Evolutionary conservation across 2,329 filamentous ascomycete species (phyloP).

Genomic region (Fusarium liriodendri): DNA sequence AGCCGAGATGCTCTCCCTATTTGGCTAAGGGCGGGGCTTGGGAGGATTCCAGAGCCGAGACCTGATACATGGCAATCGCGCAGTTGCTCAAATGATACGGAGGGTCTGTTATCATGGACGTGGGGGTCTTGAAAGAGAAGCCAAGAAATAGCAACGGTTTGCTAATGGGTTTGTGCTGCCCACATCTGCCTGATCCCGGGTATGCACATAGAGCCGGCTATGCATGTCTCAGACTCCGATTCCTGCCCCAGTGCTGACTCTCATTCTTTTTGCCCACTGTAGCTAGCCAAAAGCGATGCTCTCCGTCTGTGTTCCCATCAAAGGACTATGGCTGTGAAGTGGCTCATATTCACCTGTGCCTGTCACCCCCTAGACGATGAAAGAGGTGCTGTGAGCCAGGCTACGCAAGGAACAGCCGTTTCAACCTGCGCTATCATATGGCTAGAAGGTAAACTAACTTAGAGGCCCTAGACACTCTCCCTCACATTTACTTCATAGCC

Average conservation of each 20-base stretch:
- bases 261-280: background rate
- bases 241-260: background rate
- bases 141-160: background rate
- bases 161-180: background rate
- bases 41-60: background rate
- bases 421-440: background rate
- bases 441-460: background rate
- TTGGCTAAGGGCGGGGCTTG: background rate
- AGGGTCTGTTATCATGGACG: background rate
- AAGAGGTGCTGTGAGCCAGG: background rate
- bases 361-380: background rate
- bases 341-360: background rate
- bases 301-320: background rate
- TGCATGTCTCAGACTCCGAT: background rate
- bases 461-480: background rate
- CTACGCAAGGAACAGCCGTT: conserved; percentile 4
- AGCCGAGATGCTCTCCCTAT: background rate
- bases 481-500: background rate
- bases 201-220: background rate
- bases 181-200: background rate
- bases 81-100: background rate
- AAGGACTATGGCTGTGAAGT: background rate
- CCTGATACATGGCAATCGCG: background rate
- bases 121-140: background rate
- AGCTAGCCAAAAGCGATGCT: background rate